Base-by-base conservation (phyloP, 2,329 filamentous ascomycete genomes). In the Endoconidiophora polonica region DNA sequence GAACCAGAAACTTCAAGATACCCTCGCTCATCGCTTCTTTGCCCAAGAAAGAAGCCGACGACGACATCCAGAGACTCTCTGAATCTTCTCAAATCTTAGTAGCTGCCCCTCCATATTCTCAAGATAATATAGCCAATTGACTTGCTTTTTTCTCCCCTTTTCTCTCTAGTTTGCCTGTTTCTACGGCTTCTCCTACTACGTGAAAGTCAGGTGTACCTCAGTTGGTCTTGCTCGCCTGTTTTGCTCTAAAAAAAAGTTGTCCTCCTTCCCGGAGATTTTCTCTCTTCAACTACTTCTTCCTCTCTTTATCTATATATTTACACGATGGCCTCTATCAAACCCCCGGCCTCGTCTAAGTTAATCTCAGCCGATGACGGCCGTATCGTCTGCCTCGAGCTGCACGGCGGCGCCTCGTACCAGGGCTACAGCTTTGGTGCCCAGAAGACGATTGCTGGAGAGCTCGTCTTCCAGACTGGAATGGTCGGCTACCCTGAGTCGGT, bases 391-490 rank as follows among this genome's bases (percentile, higher is more conserved):
- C 82, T 98, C 58, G 90, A 98, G 72, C 81, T 98, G 58, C 76
- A 91, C 66, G 88, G 96, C 72, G 87, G 88, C 66, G 79, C 82
- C 52, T 77, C 86, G 62, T 94, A 87, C 73, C 85, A 93, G 64
- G 91, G 91, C 59, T 87, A 86, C 72, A 94, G 87, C 75, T 98
- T 98, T 64, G 91, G 91, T 67, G 88, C 90, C 56, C 75, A 86
- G 62, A 94, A 88, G 76, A 94, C 86, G 70, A 79, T 93, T 61
- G 84, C 90, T 57, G 91, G 91, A 65, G 91, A 98, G 73, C 74
- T 98, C 64, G 91, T 98, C 68, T 98, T 98, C 72, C 90, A 96
- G 75, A 98, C 91, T 52, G 91, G 91, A 67, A 94, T 96, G 88
- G 91, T 96, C 59, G 91, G 91, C 62, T 98, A 98, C 65, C 88